Base-by-base conservation (phyloP, 1,284 basidiomycete genomes). In the Malassezia globosa region DNA sequence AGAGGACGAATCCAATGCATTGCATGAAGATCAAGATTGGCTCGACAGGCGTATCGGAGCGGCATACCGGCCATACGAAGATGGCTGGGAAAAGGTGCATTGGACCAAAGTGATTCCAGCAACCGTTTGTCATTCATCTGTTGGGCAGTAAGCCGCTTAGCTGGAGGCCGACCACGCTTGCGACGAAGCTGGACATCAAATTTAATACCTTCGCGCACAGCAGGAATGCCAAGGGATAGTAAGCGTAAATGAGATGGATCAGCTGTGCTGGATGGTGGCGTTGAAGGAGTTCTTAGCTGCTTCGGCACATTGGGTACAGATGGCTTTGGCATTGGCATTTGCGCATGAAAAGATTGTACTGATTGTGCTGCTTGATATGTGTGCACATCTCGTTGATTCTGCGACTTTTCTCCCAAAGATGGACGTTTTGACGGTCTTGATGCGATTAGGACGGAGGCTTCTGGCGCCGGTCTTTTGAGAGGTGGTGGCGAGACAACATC, bases 151-250 rank as follows among this genome's bases (percentile, higher is more conserved):
- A 37, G 35, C 24, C 37, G 35, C 7, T 37, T 19, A 3, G 41
- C 49, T 7, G 49, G 50, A 3, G 50, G 50, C 4, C 50, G 43
- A 5, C 50, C 50, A 4, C 50, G 43, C 21, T 52, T 52, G 7
- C 50, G 22, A 4, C 38, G 16, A 1, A 39, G 50, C 33, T 50
- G 16, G 2, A 45, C 35, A 18, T 50, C 42, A 23, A 50, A 50
- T 31, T 50, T 44, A 25, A 50, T 29, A 3, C 48, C 48, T 23
- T 50, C 35, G 11, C 48, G 42, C 22, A 39, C 37, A 2, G 37
- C 23, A 19, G 48, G 48, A 8, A 50, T 31, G 23, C 48, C 48
- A 5, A 50, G 36, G 3, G 48, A 44, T 2, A 50, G 19, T 1
- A 50, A 37, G 7, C 48, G 35, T 24, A 29, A 37, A 23, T 34